phyloP scores from a whole-genome alignment of 805 yeast species.

The Wickerhamiella alocasiicola region DNA sequence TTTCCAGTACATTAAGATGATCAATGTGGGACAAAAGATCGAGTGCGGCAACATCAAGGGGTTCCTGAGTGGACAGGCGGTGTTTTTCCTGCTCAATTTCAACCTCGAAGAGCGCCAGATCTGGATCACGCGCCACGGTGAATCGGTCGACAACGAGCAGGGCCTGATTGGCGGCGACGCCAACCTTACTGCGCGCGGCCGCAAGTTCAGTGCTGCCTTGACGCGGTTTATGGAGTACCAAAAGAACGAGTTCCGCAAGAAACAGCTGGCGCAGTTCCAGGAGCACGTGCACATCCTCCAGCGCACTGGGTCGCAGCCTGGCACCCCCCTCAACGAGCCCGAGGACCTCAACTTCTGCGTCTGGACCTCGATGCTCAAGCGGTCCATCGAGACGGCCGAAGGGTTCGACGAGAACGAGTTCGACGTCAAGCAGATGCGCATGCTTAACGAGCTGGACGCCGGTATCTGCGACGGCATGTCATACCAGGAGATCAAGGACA shows the following conservation, averaged over 20 bases:
- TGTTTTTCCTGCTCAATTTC: conserved; percentile 78
- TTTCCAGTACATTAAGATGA: conserved; percentile 85
- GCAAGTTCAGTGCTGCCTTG: conserved; percentile 58
- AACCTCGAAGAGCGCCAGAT: conserved; percentile 81
- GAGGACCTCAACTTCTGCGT: conserved; percentile 73
- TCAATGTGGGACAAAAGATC: conserved; percentile 88
- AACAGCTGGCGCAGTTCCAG: conserved; percentile 45
- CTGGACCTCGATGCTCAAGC: conserved; percentile 78
- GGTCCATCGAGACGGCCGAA: conserved; percentile 69
- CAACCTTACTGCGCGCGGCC: conserved; percentile 63
- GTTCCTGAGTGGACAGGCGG: conserved; percentile 84
- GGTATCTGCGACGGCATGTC: conserved; percentile 91
- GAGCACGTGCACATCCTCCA: conserved; percentile 33
- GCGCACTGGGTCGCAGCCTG: conserved; percentile 25
- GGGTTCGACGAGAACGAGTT: conserved; percentile 61
- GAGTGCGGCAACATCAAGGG: conserved; percentile 84
- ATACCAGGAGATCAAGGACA: conserved; percentile 65
- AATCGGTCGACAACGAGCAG: conserved; percentile 66
- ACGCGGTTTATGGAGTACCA: conserved; percentile 62
- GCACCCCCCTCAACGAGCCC: conserved; percentile 30
- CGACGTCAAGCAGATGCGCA: conserved; percentile 76
- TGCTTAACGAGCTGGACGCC: conserved; percentile 88
- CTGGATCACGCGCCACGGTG: conserved; percentile 94
- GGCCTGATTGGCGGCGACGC: conserved; percentile 94
- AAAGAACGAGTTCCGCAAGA: conserved; percentile 51